Evolutionary conservation across 2,329 filamentous ascomycete species (phyloP), one percentile per base, ranked within the genome.

Genomic region (Thyridium curvatum): DNA sequence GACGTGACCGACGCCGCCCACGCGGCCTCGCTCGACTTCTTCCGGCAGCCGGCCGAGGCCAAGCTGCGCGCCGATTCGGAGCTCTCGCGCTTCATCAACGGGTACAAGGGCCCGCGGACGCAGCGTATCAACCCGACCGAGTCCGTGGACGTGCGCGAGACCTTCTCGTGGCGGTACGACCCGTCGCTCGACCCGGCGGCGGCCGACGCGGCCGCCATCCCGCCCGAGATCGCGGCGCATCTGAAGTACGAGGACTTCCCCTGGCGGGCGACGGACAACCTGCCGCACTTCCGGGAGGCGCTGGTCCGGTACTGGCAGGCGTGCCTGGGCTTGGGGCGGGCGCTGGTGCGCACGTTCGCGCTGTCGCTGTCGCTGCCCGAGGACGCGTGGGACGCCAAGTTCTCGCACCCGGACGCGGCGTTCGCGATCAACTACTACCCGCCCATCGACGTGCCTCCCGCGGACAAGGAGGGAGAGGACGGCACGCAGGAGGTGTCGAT

Each of bases 351-450:
- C 4, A 56, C 68, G 7, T 77, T 82, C 47, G 75, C 77, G 0
- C 59, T 82, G 3, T 69, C 68, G 4, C 60, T 81, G 3, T 65
- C 66, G 10, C 57, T 80, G 4, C 62, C 67, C 0, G 76, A 81
- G 47, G 50, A 65, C 28, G 71, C 72, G 39, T 79, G 80, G 49
- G 74, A 79, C 43, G 56, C 58, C 3, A 69, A 75, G 38, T 68
- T 70, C 14, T 68, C 64, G 0, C 67, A 72, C 45, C 77, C 77
- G 0, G 74, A 65, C 28, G 62, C 61, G 8, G 55, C 62, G 5
- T 50, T 62, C 14, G 63, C 59, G 3, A 51, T 69, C 34, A 69
- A 69, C 43, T 65, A 64, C 45, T 66, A 66, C 42, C 61, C 60
- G 0, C 48, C 57, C 4, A 47, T 51, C 18, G 6, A 37, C 4